Evolutionary conservation across 768 basidiomycete species (phyloP), one percentile per base, ranked within the genome.

Genomic region (Lactarius quietus): DNA sequence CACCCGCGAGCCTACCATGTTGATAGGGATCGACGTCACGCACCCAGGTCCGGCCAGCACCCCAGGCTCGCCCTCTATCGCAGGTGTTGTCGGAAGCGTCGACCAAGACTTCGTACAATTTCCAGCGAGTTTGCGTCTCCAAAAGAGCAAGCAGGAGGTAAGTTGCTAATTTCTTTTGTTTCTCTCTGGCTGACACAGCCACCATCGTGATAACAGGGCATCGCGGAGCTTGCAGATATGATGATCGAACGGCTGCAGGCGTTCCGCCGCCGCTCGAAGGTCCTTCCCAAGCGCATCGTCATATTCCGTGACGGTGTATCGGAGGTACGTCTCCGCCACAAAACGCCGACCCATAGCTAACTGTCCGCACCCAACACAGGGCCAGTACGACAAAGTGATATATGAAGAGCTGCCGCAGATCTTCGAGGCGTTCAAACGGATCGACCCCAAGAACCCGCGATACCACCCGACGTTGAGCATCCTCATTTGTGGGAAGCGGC

Each of bases 1-100:
- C 55, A 83, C 74, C 1, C 83, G 83, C 73, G 79, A 81, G 68
- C 81, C 81, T 60, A 93, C 92, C 12, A 93, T 94, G 88, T 76
- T 94, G 72, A 86, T 94, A 3, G 92, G 92, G 0, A 90, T 92
- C 68, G 91, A 93, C 71, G 90, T 92, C 0, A 93, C 90, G 0
- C 91, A 93, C 68, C 89, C 91, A 4, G 83, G 88, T 1, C 87
- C 88, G 1, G 81, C 76, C 7, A 89, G 88, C 68, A 73, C 78
- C 58, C 80, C 80, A 3, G 92, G 92, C 3, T 87, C 90, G 1
- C 92, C 92, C 3, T 92, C 90, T 0, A 88, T 94, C 52, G 90
- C 89, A 0, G 92, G 90, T 0, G 87, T 93, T 12, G 92, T 93
- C 3, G 92, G 88, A 0, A 93, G 85, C 64, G 78, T 85, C 1